phyloP scores from a whole-genome alignment of 176 grass and related monocot species.

The Puya raimondii region DNA sequence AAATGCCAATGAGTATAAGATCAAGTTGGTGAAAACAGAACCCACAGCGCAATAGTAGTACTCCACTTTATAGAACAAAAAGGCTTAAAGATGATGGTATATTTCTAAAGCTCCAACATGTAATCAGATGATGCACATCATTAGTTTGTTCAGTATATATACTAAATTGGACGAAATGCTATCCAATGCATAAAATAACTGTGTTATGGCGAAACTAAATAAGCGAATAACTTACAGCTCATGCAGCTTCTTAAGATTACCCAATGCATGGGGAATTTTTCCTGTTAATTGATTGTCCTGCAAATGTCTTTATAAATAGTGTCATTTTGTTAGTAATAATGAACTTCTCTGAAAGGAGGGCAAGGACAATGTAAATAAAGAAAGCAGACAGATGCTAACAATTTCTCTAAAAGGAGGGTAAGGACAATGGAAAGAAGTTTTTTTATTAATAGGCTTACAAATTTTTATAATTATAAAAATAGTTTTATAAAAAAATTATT shows the following conservation, averaged over 20 bases:
- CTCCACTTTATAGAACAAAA: no score
- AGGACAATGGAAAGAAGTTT: not conserved
- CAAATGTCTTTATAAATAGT: slow-evolving; percentile 59
- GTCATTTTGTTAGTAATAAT: not conserved
- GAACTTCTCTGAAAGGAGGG: not conserved
- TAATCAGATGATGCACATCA: no score
- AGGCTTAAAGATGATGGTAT: no score
- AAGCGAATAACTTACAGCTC: slow-evolving; percentile 59
- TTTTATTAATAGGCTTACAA: no score
- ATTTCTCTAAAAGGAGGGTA: not conserved
- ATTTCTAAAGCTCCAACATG: no score
- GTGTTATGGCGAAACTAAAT: not conserved
- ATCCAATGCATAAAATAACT: slow-evolving; percentile 14
- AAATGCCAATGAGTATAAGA: no score
- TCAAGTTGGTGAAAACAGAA: no score
- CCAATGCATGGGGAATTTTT: slow-evolving; percentile 46
- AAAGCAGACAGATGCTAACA: slow-evolving; percentile 10
- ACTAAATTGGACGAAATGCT: slow-evolving; percentile 9
- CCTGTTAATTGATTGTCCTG: slow-evolving; percentile 65
- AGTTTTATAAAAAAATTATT: no score
- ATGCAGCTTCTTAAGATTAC: slow-evolving; percentile 22
- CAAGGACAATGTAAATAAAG: slow-evolving; percentile 8
- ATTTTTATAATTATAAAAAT: no score
- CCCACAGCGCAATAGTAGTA: no score
- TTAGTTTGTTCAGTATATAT: no score